phyloP scores from a whole-genome alignment of 2,329 filamentous ascomycete species.

The Fusarium xyrophilum region DNA sequence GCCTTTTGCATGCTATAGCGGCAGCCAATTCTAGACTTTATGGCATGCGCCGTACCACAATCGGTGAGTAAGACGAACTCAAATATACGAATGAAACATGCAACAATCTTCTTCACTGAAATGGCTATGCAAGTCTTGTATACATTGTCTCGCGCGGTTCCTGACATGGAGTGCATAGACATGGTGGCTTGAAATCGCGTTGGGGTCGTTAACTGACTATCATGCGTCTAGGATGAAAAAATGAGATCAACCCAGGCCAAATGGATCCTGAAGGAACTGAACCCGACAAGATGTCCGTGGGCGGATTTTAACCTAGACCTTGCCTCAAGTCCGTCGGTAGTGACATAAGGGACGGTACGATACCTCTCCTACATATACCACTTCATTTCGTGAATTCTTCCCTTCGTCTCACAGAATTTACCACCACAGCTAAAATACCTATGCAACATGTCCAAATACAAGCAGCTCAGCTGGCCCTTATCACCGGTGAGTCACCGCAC shows the following conservation, averaged over 20 bases:
- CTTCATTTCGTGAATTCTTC: too few species aligned
- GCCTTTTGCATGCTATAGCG: too few species aligned
- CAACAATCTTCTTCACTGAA: too few species aligned
- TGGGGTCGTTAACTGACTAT: neutral
- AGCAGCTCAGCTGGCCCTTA: conserved; percentile 6
- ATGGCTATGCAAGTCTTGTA: too few species aligned
- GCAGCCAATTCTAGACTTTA: too few species aligned
- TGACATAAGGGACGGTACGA: neutral
- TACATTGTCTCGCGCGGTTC: fast-evolving
- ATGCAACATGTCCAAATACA: neutral
- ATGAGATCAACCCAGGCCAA: too few species aligned
- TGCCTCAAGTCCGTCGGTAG: neutral
- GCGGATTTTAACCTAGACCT: conserved; percentile 1
- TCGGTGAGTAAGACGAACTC: fast-evolving
- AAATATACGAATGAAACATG: neutral
- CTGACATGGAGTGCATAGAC: fast-evolving
- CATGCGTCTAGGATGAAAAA: fast-evolving
- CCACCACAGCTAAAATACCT: fast-evolving
- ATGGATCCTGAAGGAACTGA: too few species aligned
- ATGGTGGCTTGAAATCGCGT: fast-evolving
- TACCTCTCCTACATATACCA: neutral
- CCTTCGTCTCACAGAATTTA: too few species aligned
- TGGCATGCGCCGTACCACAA: too few species aligned
- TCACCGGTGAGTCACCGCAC: conserved; percentile 8
- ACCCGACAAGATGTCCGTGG: too few species aligned